Evolutionary conservation across 2,329 filamentous ascomycete species (phyloP).

Genomic region (Byssothecium circinans): DNA sequence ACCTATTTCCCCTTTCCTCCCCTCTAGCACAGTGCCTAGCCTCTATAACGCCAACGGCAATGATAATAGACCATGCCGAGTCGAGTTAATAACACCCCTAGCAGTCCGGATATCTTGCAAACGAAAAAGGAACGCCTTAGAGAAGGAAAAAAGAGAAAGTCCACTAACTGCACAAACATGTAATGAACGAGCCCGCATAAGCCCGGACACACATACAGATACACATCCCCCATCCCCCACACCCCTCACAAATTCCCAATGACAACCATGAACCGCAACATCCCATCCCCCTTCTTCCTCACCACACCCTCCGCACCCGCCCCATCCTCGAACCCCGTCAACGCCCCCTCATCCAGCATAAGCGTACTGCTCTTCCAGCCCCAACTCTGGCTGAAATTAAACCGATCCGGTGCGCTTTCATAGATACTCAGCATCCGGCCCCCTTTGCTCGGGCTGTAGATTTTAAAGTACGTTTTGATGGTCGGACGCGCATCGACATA

Average conservation of each 20-base stretch:
- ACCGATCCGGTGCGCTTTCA: conserved; percentile 59
- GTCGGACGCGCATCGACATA: conserved; percentile 60
- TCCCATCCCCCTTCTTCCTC: conserved; percentile 50
- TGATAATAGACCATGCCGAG: too few species aligned
- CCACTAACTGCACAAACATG: too few species aligned
- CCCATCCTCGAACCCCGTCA: conserved; percentile 25
- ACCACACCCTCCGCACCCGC: conserved; percentile 12
- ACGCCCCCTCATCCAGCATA: conserved; percentile 53
- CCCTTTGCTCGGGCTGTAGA: conserved; percentile 61
- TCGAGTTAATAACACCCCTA: too few species aligned
- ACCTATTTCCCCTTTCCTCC: too few species aligned
- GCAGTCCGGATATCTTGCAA: neutral
- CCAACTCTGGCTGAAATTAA: conserved; percentile 64
- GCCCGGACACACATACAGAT: too few species aligned
- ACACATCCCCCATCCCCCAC: neutral
- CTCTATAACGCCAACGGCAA: too few species aligned
- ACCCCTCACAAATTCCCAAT: conserved; percentile 54
- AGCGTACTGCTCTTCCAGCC: conserved; percentile 64
- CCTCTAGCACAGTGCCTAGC: too few species aligned
- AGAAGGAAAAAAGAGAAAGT: neutral
- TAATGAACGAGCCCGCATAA: too few species aligned
- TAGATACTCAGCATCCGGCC: conserved; percentile 62
- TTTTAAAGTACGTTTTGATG: conserved; percentile 65
- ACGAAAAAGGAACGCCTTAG: too few species aligned
- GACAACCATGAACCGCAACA: conserved; percentile 62